phyloP scores from a whole-genome alignment of 495 filamentous ascomycete species.

The Penicillium robsamsonii region DNA sequence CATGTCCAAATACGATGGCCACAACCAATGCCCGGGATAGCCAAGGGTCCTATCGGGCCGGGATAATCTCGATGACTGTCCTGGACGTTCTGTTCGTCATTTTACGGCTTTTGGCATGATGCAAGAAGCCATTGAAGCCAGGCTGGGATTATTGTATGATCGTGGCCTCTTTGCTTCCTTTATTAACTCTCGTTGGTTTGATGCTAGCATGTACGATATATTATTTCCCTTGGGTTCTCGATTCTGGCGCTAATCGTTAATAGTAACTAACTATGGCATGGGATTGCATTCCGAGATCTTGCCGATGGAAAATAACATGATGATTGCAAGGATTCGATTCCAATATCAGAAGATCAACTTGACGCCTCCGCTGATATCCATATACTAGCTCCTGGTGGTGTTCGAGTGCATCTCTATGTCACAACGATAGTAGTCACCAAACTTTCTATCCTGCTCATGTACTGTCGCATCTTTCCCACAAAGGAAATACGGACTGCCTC shows the following conservation, averaged over 20 bases:
- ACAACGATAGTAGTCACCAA: conserved; percentile 22
- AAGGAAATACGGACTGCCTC: conserved; percentile 35
- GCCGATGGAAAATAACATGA: conserved; percentile 5
- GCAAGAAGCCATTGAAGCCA: conserved; percentile 8
- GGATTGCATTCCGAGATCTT: conserved; percentile 11
- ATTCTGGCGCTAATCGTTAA: background rate
- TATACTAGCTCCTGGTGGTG: conserved; percentile 14
- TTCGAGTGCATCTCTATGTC: conserved; percentile 17
- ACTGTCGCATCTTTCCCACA: conserved; percentile 43
- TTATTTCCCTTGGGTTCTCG: background rate
- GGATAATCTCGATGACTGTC: conserved; percentile 15
- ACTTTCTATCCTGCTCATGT: conserved; percentile 43
- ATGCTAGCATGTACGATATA: conserved; percentile 9
- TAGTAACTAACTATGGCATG: conserved; percentile 21
- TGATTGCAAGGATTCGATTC: conserved; percentile 11
- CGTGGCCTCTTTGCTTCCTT: conserved; percentile 11
- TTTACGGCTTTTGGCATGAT: conserved; percentile 13
- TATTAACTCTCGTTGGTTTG: conserved; percentile 5
- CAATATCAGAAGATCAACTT: background rate
- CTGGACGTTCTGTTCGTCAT: conserved; percentile 14
- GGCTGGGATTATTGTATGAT: conserved; percentile 16
- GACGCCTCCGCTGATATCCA: background rate
- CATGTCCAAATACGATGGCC: background rate
- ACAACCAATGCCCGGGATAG: background rate
- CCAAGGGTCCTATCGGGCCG: conserved; percentile 13